Conservation (phyloP, 805 yeast species). For the Maudiozyma pseudohumilis region DNA sequence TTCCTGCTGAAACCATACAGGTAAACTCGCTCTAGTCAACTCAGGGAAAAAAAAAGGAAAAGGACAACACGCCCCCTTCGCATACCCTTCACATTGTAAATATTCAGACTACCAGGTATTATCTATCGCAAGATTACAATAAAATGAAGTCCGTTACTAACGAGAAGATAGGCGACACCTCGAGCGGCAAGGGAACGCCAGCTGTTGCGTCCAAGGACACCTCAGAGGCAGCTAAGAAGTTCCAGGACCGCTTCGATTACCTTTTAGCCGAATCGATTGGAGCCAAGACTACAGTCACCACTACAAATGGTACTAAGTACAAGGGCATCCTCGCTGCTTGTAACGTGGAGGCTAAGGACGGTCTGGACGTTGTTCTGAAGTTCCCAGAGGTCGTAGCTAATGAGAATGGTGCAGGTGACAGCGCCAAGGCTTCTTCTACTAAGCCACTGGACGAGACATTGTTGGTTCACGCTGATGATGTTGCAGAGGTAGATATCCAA, state of each 20-base stretch:
- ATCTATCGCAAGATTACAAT: neutral
- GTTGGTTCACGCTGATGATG: conserved; percentile 27
- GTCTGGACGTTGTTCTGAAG: conserved; percentile 47
- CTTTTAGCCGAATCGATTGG: conserved; percentile 54
- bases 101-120: no score
- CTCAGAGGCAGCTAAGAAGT: conserved; percentile 25
- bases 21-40: no score
- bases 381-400: conserved; percentile 35
- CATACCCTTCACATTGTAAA: no score
- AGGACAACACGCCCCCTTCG: neutral
- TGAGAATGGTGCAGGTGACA: neutral
- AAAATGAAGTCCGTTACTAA: conserved; percentile 4
- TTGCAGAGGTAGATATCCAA: conserved; percentile 34
- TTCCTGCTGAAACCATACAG: no score
- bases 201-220: conserved; percentile 16
- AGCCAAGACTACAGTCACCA: conserved; percentile 44
- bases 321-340: conserved; percentile 50
- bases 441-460: conserved; percentile 18
- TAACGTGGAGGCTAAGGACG: conserved; percentile 33
- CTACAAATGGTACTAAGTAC: conserved; percentile 49
- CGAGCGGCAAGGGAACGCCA: neutral
- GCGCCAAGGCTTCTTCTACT: conserved; percentile 15
- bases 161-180: conserved; percentile 7
- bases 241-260: conserved; percentile 48
- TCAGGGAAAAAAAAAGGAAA: no score